Base-by-base conservation (phyloP, 192 early-diverging fungal species). In the Rhizophagus sp. region DNA sequence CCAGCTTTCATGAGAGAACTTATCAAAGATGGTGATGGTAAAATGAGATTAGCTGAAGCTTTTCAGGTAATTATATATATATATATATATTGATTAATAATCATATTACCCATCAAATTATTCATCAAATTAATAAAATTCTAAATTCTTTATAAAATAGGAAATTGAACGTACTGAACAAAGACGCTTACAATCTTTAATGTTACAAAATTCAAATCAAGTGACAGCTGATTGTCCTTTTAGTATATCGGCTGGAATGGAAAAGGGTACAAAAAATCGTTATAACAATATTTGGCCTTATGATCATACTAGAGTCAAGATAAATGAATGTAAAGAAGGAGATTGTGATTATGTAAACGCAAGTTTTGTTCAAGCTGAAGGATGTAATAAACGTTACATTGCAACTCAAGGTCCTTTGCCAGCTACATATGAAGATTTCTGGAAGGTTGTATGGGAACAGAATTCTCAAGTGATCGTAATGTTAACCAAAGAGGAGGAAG, bases 361-460 rank as follows among this genome's bases (percentile, higher is more conserved):
- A 2, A 85, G 83, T n/a, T 83, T 68, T 57, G 49, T 83, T 47
- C 84, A 81, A 65, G 80, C 88, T 77, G 39, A 79, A 33, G 33
- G 78, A 49, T 80, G 83, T 80, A 27, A 78, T 44, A 83, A 80
- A 66, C 70, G 70, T 9, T 89, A 90, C 70, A 90, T 91, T n/a
- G 88, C 86, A 15, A 90, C 90, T 0, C 88, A 91, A 72, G 90
- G 97, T 13, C 98, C 98, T 22, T 81, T 98, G 44, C 90, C 91
- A 6, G 88, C 89, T 25, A 98, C 97, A 0, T 89, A 93, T 44
- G 84, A 87, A 57, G 97, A 98, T 84, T 99, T 99, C 84, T 99
- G 97, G 97, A 89, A 91, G 76, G 94, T 97, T 87, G 85, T 95
- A 10, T 98, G 97, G 97, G 96, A 99, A 84, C 95, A 97, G 67